Base-by-base conservation (phyloP, 148 eudicot species). In the Diospyros lotus region DNA sequence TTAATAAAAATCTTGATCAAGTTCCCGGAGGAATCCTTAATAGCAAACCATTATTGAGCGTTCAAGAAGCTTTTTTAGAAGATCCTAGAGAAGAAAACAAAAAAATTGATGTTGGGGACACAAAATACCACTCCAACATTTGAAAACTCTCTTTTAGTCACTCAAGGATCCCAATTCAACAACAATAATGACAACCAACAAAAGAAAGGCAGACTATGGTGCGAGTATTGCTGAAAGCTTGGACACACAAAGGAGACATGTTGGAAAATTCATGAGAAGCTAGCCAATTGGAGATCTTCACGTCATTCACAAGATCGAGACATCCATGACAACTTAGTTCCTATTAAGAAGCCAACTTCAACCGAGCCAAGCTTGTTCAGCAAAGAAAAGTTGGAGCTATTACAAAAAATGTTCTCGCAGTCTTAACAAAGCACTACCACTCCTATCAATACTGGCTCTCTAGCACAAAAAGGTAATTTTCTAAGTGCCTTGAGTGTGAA, bases 401-500 rank as follows among this genome's bases (percentile, higher is more conserved):
- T 75, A 1, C 42, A 66, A 1, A 75, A 75, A n/a, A 2, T 75
- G 15, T 14, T 54, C 13, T 1, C 8, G 2, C 70, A 65, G n/a
- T 1, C 58, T 11, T 40, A 46, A 10, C 69, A 58, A 11, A 9
- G 4, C 1, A 43, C 1, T 13, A 10, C 50, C 6, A 5, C 2
- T 18, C 17, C 5, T 44, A n/a, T 3, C 67, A 72, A 55, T 2
- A 41, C 72, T 0, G 11, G 55, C 2, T 54, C 54, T 7, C 1
- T 75, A 9, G 65, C 72, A 41, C 64, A 66, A 3, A 66, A 75
- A 56, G 72, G 77, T 75, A 75, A 53, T 6, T 43, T 74, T 65
- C 40, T 44, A 2, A 54, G 39, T 18, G 72, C 65, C 28, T 18
- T 75, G 1, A 17, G 9, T 55, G 9, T 52, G 1, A 46, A 56